Evolutionary conservation across 2,329 filamentous ascomycete genomes (phyloP).

Genomic region (Achaetomium macrosporum): DNA sequence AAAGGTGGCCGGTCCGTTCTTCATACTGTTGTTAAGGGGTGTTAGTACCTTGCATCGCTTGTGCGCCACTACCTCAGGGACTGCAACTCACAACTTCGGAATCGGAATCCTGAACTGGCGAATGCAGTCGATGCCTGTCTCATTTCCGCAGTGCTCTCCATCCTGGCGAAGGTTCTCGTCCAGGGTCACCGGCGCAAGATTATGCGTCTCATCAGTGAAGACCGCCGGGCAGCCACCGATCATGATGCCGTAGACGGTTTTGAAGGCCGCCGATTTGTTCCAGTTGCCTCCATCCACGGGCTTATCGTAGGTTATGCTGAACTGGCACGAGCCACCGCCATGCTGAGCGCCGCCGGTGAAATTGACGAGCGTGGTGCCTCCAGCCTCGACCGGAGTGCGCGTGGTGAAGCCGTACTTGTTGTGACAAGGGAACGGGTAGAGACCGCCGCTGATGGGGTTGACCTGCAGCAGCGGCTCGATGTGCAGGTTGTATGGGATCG

Average conservation of each 20-base stretch:
- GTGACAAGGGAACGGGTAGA: conserved; percentile 17
- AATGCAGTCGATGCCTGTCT: conserved; percentile 22
- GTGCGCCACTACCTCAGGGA: neutral
- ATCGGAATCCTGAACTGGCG: conserved; percentile 26
- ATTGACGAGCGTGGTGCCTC: conserved; percentile 17
- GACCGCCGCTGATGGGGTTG: conserved; percentile 12
- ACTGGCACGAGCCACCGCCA: conserved; percentile 30
- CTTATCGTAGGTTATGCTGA: conserved; percentile 27
- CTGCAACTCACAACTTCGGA: conserved; percentile 20
- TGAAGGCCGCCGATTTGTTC: conserved; percentile 24
- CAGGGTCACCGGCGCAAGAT: neutral
- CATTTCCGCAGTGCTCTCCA: conserved; percentile 21
- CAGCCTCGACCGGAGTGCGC: conserved; percentile 17
- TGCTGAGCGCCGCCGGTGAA: conserved; percentile 29
- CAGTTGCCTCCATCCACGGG: conserved; percentile 9
- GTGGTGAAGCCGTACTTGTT: conserved; percentile 10
- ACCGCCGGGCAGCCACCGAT: conserved; percentile 29
- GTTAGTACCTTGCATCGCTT: neutral
- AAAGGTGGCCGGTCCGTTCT: conserved; percentile 29
- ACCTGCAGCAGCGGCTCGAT: conserved; percentile 16
- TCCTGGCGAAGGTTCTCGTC: conserved; percentile 16
- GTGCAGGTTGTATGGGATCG: conserved; percentile 18
- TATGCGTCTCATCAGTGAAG: conserved; percentile 17
- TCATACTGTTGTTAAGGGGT: conserved; percentile 4
- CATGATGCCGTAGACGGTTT: conserved; percentile 30